phyloP scores from a whole-genome alignment of 805 yeast genomes.

The Metschnikowia continentalis region DNA sequence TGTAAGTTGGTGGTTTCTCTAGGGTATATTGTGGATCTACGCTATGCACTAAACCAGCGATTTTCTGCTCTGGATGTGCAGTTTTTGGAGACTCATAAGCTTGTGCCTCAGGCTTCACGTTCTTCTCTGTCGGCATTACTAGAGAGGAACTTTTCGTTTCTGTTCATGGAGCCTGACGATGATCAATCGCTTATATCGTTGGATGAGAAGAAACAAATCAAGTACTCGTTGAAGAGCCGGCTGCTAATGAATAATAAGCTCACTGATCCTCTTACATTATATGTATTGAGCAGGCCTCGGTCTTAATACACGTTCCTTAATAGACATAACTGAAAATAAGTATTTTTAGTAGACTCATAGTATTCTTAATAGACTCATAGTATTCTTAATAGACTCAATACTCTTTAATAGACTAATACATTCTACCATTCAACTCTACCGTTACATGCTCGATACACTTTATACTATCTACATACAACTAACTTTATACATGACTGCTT shows the following conservation, averaged over 20 bases:
- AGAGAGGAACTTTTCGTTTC: conserved; percentile 10
- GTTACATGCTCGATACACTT: too few species aligned
- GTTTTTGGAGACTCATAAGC: conserved; percentile 14
- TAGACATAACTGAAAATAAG: too few species aligned
- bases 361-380: too few species aligned
- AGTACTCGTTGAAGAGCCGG: conserved; percentile 10
- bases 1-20: conserved; percentile 20
- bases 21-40: conserved; percentile 17
- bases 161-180: conserved; percentile 10
- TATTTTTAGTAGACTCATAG: too few species aligned
- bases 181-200: conserved; percentile 6
- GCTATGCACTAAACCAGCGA: conserved; percentile 13
- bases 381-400: too few species aligned
- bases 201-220: conserved; percentile 17
- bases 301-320: background rate
- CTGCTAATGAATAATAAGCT: conserved; percentile 14
- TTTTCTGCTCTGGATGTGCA: conserved; percentile 10
- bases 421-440: too few species aligned
- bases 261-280: conserved; percentile 17
- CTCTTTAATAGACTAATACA: too few species aligned
- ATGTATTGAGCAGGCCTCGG: conserved; percentile 21
- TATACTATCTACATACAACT: too few species aligned
- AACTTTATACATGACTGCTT: background rate
- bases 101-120: conserved; percentile 4
- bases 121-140: conserved; percentile 8